Evolutionary conservation across 345 rosid genomes (phyloP).

Genomic region (Microcos paniculata): DNA sequence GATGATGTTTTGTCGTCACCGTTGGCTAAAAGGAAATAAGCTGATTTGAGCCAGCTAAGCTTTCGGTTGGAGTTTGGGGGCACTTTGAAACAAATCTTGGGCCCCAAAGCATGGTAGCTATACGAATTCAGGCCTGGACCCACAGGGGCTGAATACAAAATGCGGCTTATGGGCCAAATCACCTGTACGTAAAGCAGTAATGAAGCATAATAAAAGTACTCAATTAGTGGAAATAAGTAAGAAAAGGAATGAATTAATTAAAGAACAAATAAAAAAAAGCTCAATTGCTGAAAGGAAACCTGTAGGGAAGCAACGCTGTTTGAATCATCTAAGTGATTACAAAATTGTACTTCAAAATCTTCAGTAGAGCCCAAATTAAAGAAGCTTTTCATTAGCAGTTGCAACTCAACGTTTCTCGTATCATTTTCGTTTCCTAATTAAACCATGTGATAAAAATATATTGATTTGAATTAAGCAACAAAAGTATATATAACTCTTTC

Average conservation of each 20-base stretch:
- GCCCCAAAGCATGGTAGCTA: background rate
- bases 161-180: background rate
- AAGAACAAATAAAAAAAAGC: background rate
- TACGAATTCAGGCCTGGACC: background rate
- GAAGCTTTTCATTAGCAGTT: background rate
- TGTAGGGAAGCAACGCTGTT: background rate
- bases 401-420: background rate
- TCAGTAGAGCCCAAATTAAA: background rate
- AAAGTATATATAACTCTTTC: background rate
- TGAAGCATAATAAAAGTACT: background rate
- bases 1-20: background rate
- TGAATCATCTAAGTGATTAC: background rate
- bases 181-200: background rate
- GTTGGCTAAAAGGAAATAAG: background rate
- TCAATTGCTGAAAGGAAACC: background rate
- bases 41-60: constrained; percentile 3
- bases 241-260: background rate
- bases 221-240: background rate
- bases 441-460: background rate
- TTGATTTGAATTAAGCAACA: background rate
- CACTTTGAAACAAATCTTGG: constrained; percentile 5
- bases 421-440: background rate
- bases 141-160: background rate
- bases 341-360: background rate
- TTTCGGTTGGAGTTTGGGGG: background rate